A percentile compares a stretch with the other conserved stretches of the same genome.
phyloP scores from a whole-genome alignment of 2,329 filamentous ascomycete species.

The Leptosphaerulina australis region DNA sequence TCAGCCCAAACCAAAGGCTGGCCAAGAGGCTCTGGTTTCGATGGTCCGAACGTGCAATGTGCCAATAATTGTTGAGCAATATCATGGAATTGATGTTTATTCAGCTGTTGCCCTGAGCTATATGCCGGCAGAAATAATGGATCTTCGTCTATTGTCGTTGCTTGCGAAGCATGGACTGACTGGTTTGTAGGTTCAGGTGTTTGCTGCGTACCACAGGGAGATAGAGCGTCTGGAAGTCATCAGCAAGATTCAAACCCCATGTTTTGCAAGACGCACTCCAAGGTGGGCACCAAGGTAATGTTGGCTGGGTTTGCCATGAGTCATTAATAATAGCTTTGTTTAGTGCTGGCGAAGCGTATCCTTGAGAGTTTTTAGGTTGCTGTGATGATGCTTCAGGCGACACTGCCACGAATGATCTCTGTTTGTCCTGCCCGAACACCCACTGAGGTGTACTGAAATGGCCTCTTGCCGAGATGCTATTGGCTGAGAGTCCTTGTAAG shows the following conservation, averaged over 20 bases:
- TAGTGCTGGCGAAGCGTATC: neutral
- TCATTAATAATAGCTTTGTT: neutral
- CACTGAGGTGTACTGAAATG: neutral
- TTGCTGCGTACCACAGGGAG: neutral
- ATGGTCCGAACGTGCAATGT: slow-evolving; percentile 30
- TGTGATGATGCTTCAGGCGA: neutral
- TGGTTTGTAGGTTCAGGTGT: neutral
- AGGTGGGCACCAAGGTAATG: neutral
- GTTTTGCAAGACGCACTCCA: neutral
- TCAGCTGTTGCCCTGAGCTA: neutral
- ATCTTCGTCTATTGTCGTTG: slow-evolving; percentile 13
- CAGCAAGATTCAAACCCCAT: neutral
- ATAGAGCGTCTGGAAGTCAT: neutral
- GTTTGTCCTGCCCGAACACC: neutral
- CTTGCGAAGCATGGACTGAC: slow-evolving; percentile 8
- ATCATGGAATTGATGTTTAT: slow-evolving; percentile 8
- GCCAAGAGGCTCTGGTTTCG: slow-evolving; percentile 41
- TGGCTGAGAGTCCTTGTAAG: neutral
- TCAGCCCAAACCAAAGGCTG: slow-evolving; percentile 63
- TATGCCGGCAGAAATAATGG: neutral
- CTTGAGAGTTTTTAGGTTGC: neutral
- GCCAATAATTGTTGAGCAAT: slow-evolving; percentile 23
- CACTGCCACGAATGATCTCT: neutral
- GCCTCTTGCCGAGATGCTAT: neutral
- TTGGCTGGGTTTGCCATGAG: slow-evolving; percentile 10